Evolutionary conservation across 1,139 yeast species (phyloP).

Genomic region (Saccharomycopsis phalli): DNA sequence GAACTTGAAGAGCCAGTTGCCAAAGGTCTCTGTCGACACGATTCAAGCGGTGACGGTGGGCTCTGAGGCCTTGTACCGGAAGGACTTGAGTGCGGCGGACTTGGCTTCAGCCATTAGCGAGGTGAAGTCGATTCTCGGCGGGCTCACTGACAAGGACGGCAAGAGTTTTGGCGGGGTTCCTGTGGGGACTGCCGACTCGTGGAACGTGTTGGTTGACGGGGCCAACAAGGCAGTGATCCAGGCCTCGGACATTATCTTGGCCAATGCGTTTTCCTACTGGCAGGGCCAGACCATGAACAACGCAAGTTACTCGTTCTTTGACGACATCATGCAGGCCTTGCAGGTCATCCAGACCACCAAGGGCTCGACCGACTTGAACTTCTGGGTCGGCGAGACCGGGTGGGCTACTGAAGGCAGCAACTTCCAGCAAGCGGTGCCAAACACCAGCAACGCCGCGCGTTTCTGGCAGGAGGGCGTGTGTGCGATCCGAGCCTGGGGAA

Average conservation of each 20-base stretch:
- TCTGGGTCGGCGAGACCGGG: conserved; percentile 98
- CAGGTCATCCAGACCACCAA: conserved; percentile 76
- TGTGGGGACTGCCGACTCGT: conserved; percentile 92
- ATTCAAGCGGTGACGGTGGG: conserved; percentile 76
- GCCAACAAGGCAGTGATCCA: conserved; percentile 57
- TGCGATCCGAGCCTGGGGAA: conserved; percentile 92
- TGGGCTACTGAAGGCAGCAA: conserved; percentile 90
- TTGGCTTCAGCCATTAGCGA: conserved; percentile 57
- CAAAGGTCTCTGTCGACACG: conserved; percentile 56
- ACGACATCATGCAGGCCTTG: conserved; percentile 93
- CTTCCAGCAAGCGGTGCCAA: conserved; percentile 56
- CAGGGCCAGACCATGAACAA: conserved; percentile 83
- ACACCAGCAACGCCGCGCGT: conserved; percentile 59
- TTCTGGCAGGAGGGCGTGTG: conserved; percentile 87
- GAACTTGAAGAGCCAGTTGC: conserved; percentile 63
- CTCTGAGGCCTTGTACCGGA: conserved; percentile 87
- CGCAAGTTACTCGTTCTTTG: conserved; percentile 84
- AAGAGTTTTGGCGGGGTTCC: conserved; percentile 59
- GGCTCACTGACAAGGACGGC: conserved; percentile 72
- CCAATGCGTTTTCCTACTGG: conserved; percentile 98
- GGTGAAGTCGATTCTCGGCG: conserved; percentile 46
- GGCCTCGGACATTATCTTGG: conserved; percentile 77
- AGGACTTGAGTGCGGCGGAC: conserved; percentile 59
- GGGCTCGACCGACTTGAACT: conserved; percentile 74
- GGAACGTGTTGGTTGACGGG: conserved; percentile 87